Base-by-base conservation (phyloP, 2,329 filamentous ascomycete genomes). In the Apiospora hydei region DNA sequence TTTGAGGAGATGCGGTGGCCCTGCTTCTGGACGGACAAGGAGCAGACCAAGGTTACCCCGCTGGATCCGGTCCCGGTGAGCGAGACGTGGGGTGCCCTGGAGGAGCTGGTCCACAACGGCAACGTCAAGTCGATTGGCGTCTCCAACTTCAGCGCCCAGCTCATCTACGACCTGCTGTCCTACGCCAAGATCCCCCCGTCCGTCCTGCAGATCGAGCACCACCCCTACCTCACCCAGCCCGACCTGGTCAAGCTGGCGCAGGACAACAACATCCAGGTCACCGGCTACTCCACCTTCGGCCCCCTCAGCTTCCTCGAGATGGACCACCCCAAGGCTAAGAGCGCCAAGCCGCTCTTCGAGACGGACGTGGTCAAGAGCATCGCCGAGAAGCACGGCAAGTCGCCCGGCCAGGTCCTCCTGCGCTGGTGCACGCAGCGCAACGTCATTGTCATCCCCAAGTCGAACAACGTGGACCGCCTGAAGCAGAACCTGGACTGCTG, bases 181-280 rank as follows among this genome's bases (percentile, higher is more conserved):
- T 94, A 95, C 83, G 93, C 93, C 76, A 90, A 89, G 78, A 89
- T 95, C 82, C 87, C 87, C 47, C 92, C 93, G 6, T 92, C 93
- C 67, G 92, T 92, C 49, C 90, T 96, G 74, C 94, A 97, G 86
- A 91, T 97, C 81, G 94, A 97, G 87, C 93, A 96, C 85, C 94
- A 97, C 88, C 94, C 94, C 38, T 97, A 91, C 83, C 85, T 91
- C 47, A 87, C 87, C 7, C 90, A 91, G 81, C 81, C 83, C 47
- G 83, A 84, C 11, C 83, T 91, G 68, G 80, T 91, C 74, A 79
- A 86, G 70, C 85, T 89, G 76, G 89, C 88, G 30, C 85, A 90
- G 79, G 84, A 85, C 75, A 82, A 90, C 77, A 85, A 85, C 67
- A 88, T 92, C 73, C 82, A 83, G 41, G 84, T 92, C 18, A 92